These are phyloP conservation scores for Dalbergia cochinchinensis DNA, from an alignment of 306 rosid genomes.

Conservation along the genomic window DNA sequence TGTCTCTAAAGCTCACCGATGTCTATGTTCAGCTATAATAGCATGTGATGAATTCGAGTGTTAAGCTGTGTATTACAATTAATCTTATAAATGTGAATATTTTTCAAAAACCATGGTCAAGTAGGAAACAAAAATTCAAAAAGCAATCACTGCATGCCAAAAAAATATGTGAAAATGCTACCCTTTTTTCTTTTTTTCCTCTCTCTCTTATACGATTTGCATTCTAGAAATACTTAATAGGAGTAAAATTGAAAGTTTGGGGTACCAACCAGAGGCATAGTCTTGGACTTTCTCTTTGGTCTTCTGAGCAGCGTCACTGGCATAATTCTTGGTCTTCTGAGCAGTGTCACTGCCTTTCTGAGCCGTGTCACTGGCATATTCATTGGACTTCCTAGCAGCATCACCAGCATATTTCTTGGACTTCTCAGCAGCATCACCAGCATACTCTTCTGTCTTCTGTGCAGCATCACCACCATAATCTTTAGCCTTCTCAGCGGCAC, in stretches of 20 bases:
- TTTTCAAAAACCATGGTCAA: background rate
- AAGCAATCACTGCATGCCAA: background rate
- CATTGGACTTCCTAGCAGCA: constrained; percentile 5
- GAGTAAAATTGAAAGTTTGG: background rate
- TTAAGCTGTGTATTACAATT: too few species aligned
- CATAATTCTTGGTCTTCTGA: constrained; percentile 33
- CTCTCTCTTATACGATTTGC: background rate
- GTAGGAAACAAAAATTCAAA: background rate
- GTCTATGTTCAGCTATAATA: too few species aligned
- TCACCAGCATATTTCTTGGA: constrained; percentile 5
- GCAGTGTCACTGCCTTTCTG: constrained; percentile 35
- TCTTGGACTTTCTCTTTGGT: constrained; percentile 32
- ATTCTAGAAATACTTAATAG: background rate
- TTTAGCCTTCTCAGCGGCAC: background rate
- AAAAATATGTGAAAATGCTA: background rate
- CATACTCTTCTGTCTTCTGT: background rate
- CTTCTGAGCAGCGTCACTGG: background rate
- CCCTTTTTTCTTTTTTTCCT: too few species aligned
- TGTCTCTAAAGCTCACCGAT: too few species aligned
- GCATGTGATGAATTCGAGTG: too few species aligned
- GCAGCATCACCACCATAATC: background rate
- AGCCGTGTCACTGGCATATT: constrained; percentile 35
- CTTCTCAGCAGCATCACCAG: background rate
- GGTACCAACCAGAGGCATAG: constrained; percentile 62
- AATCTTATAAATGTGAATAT: background rate